phyloP scores from a whole-genome alignment of 768 basidiomycete genomes.

The Lanmaoa pseudosensibilis region DNA sequence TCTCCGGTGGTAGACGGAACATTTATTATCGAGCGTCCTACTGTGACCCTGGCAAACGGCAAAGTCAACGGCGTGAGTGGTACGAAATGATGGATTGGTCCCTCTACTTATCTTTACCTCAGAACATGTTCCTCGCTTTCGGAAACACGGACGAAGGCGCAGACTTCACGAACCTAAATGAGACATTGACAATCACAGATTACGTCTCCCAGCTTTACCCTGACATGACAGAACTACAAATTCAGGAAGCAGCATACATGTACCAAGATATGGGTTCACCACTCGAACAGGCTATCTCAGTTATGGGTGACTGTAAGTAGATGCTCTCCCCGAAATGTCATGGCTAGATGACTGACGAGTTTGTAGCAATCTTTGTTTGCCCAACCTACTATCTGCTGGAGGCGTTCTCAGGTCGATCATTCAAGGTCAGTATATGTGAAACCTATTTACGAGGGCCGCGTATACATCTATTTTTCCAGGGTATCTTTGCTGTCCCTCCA shows the following conservation, averaged over 20 bases:
- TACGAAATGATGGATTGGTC: not conserved
- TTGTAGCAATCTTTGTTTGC: not conserved
- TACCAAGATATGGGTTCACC: not conserved
- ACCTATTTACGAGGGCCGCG: not conserved
- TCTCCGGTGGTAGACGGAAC: not conserved
- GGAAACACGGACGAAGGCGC: not conserved
- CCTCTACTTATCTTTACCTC: not conserved
- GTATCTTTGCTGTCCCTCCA: not conserved
- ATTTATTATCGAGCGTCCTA: not conserved
- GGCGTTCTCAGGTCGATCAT: not conserved
- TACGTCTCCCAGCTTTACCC: not conserved
- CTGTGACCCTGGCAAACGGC: not conserved
- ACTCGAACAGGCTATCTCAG: not conserved
- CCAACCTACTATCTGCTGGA: not conserved
- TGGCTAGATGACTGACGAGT: not conserved
- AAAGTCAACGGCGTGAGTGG: not conserved
- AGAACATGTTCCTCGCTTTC: not conserved
- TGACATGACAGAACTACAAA: not conserved
- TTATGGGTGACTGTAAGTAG: not conserved
- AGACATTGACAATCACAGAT: not conserved
- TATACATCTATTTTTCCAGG: not conserved
- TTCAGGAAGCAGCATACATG: not conserved
- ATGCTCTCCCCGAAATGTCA: not conserved
- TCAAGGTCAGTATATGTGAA: not conserved
- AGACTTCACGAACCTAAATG: not conserved